Percentiles rank a stretch among this genome's conserved stretches.
These are phyloP conservation scores for Leccinum ochraceum DNA, from an alignment of 768 basidiomycete species.

Conservation along the genomic window DNA sequence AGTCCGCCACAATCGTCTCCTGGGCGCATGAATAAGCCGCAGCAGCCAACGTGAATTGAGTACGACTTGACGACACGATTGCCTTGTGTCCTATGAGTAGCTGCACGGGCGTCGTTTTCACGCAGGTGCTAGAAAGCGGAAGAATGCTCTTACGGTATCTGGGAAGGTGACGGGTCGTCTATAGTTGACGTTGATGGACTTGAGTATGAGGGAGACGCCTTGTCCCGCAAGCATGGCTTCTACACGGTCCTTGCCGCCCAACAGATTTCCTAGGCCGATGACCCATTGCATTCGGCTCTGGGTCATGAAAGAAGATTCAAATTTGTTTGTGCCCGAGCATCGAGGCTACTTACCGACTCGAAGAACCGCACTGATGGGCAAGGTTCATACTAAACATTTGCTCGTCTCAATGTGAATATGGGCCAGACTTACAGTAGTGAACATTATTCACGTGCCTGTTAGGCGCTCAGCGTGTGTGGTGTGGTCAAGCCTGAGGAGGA, in stretches of 20 bases:
- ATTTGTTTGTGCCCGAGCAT: background rate
- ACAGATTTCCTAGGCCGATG: slow-evolving; percentile 50
- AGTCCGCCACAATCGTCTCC: slow-evolving; percentile 60
- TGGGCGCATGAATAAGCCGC: slow-evolving; percentile 68
- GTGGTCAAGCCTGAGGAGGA: background rate
- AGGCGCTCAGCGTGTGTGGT: background rate
- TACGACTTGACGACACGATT: slow-evolving; percentile 37
- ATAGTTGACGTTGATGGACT: slow-evolving; percentile 66
- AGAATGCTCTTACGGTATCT: slow-evolving; percentile 56
- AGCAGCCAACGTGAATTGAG: slow-evolving; percentile 51
- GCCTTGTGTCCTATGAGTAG: slow-evolving; percentile 67
- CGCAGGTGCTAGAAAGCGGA: slow-evolving; percentile 1
- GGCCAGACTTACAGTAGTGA: slow-evolving; percentile 53
- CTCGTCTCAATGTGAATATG: background rate
- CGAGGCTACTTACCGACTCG: slow-evolving; percentile 53
- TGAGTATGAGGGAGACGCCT: slow-evolving; percentile 74
- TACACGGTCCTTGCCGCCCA: slow-evolving; percentile 59
- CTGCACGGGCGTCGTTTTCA: slow-evolving; percentile 32
- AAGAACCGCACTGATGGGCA: slow-evolving; percentile 57
- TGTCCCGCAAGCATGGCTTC: slow-evolving; percentile 59
- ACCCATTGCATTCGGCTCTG: slow-evolving; percentile 75
- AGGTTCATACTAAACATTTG: background rate
- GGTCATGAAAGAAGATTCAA: background rate
- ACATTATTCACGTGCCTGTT: slow-evolving; percentile 78
- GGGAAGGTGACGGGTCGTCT: slow-evolving; percentile 73